These are phyloP conservation scores for Ceratocystis colombiana DNA, from an alignment of 2,329 filamentous ascomycete species.

Conservation along the genomic window DNA sequence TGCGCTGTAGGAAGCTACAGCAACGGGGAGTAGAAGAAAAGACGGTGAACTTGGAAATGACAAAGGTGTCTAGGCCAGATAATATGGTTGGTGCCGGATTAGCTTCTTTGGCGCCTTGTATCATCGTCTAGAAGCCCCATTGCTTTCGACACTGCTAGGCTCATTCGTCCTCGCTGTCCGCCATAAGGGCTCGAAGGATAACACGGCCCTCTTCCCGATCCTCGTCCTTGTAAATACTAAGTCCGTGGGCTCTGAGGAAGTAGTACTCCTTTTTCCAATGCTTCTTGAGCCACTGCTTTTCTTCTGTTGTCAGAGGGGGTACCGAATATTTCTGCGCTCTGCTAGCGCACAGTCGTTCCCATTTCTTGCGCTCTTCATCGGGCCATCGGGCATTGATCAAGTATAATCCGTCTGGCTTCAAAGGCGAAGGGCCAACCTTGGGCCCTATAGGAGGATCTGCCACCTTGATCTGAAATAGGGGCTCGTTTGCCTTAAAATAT, in stretches of 20 bases:
- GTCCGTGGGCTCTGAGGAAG: neutral
- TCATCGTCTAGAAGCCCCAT: no score
- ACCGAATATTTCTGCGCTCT: neutral
- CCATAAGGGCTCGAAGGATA: neutral
- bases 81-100: no score
- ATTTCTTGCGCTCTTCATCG: neutral
- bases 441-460: neutral
- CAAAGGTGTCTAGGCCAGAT: no score
- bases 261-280: neutral
- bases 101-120: no score
- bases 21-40: no score
- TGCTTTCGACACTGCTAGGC: no score
- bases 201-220: neutral
- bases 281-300: neutral
- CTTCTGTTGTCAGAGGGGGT: neutral
- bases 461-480: neutral
- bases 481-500: neutral
- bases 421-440: neutral
- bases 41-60: no score
- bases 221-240: neutral
- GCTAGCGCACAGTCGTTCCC: neutral
- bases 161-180: neutral
- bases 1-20: no score
- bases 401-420: neutral
- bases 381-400: neutral